A percentile compares a stretch with the other conserved stretches of the same genome.
Conservation (phyloP, 1,284 basidiomycete species). For the Stygiomarasmius scandens region DNA sequence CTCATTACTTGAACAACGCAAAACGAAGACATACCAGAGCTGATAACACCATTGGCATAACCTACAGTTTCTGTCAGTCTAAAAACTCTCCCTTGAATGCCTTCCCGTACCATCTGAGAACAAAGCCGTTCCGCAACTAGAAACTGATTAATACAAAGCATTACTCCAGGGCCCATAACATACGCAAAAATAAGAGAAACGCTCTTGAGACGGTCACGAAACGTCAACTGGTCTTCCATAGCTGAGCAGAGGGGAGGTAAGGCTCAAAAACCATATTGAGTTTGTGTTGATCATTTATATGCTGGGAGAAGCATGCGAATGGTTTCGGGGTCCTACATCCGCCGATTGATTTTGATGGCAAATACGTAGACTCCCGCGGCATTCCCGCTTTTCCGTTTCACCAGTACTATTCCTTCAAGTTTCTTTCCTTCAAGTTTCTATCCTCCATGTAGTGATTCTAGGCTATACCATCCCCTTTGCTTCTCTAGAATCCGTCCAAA, state of each 20-base stretch:
- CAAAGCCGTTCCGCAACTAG: slow-evolving; percentile 80
- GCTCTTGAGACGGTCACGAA: slow-evolving; percentile 39
- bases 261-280: too few species aligned
- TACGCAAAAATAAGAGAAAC: slow-evolving; percentile 82
- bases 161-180: slow-evolving; percentile 28
- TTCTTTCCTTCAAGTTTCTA: too few species aligned
- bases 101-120: slow-evolving; percentile 86
- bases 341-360: too few species aligned
- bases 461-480: too few species aligned
- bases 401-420: too few species aligned
- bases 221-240: neutral
- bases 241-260: neutral
- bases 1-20: slow-evolving; percentile 3
- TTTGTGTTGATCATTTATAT: neutral
- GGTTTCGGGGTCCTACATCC: too few species aligned
- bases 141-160: slow-evolving; percentile 4
- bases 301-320: too few species aligned
- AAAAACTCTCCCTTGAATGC: slow-evolving; percentile 1
- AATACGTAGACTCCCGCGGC: too few species aligned
- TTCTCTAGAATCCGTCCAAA: too few species aligned
- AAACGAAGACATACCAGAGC: slow-evolving; percentile 54
- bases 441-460: too few species aligned
- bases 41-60: slow-evolving; percentile 83
- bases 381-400: too few species aligned
- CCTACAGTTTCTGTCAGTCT: slow-evolving; percentile 42